Conservation (phyloP, 371 early-diverging fungal genomes). For the Circinella umbellata region DNA sequence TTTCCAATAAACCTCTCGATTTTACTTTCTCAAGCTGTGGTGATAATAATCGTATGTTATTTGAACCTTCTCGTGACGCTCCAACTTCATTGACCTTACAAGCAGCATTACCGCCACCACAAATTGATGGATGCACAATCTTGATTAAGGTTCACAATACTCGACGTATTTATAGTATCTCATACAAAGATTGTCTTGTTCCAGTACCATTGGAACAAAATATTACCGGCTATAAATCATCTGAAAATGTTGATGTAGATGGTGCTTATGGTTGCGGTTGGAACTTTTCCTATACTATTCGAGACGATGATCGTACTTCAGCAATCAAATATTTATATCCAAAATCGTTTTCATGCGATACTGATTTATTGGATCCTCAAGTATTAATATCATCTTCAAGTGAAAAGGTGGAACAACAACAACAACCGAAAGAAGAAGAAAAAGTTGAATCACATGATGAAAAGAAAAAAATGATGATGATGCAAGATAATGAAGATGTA, state of each 20-base stretch:
- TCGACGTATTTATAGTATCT: slow-evolving; percentile 27
- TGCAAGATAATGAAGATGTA: not conserved
- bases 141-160: slow-evolving; percentile 18
- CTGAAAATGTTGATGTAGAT: not conserved
- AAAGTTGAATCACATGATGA: not conserved
- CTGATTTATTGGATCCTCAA: slow-evolving; percentile 24
- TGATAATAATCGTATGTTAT: slow-evolving; percentile 16
- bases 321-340: slow-evolving; percentile 11
- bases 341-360: slow-evolving; percentile 20
- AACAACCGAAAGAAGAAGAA: not conserved
- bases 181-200: slow-evolving; percentile 21
- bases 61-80: slow-evolving; percentile 10
- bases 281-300: slow-evolving; percentile 17
- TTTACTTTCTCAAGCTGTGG: slow-evolving; percentile 19
- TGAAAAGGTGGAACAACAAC: slow-evolving; percentile 11
- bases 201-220: slow-evolving; percentile 8
- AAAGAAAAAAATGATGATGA: slow-evolving; percentile 13
- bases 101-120: slow-evolving; percentile 16
- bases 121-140: slow-evolving; percentile 28
- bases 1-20: slow-evolving; percentile 26
- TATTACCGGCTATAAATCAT: not conserved
- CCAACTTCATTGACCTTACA: slow-evolving; percentile 14
- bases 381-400: slow-evolving; percentile 16
- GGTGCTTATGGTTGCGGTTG: slow-evolving; percentile 16
- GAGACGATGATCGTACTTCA: not conserved